phyloP scores from a whole-genome alignment of 805 yeast species.

The Saturnispora serradocipensis region DNA sequence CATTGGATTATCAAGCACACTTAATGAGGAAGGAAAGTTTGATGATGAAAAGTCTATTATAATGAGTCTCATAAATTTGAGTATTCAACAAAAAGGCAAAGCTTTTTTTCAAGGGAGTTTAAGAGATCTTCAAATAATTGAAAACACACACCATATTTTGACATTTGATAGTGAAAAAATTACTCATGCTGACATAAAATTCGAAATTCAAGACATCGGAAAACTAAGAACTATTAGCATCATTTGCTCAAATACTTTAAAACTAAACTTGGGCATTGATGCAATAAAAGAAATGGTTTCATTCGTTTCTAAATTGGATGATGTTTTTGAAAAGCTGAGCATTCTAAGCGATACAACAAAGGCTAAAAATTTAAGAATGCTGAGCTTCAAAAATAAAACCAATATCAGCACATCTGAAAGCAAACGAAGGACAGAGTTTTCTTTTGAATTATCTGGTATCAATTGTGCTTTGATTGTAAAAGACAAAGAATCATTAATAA shows the following conservation, averaged over 20 bases:
- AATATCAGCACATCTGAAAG: background rate
- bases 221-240: conserved; percentile 28
- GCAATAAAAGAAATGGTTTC: conserved; percentile 5
- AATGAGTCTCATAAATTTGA: conserved; percentile 24
- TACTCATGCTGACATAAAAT: conserved; percentile 40
- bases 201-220: conserved; percentile 34
- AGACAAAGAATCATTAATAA: background rate
- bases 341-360: background rate
- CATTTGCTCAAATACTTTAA: conserved; percentile 36
- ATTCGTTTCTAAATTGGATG: conserved; percentile 11
- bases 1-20: conserved; percentile 39
- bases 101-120: conserved; percentile 41
- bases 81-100: conserved; percentile 35
- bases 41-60: conserved; percentile 27
- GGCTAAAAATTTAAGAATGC: background rate
- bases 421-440: background rate
- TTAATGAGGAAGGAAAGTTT: conserved; percentile 34
- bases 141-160: conserved; percentile 16
- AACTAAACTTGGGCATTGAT: conserved; percentile 14
- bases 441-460: background rate
- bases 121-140: conserved; percentile 25
- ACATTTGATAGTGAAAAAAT: conserved; percentile 21
- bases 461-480: background rate
- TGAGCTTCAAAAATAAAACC: background rate
- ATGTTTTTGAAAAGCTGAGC: conserved; percentile 11